Evolutionary conservation across 768 basidiomycete genomes (phyloP).

Genomic region (Bullera alba): DNA sequence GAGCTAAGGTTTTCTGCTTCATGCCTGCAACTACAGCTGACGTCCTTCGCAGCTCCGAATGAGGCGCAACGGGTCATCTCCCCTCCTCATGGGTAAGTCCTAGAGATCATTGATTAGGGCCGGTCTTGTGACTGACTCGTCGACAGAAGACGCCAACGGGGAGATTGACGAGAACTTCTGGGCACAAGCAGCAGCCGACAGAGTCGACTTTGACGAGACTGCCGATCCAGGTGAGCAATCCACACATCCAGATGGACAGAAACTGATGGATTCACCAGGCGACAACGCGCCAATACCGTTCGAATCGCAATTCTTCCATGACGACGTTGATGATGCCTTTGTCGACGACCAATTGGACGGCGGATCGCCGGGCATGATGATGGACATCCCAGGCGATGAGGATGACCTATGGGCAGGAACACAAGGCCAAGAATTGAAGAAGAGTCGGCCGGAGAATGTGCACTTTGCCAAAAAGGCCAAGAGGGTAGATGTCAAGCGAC

Average conservation of each 20-base stretch:
- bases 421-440: conserved; percentile 61
- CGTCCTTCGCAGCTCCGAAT: conserved; percentile 62
- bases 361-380: conserved; percentile 9
- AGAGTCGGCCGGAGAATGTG: conserved; percentile 77
- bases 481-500: conserved; percentile 86
- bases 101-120: neutral
- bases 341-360: conserved; percentile 53
- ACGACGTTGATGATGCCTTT: conserved; percentile 68
- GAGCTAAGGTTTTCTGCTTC: too few species aligned
- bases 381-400: conserved; percentile 51
- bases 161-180: conserved; percentile 96
- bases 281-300: conserved; percentile 57
- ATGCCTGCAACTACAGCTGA: conserved; percentile 14
- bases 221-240: conserved; percentile 57
- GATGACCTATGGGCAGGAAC: conserved; percentile 83
- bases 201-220: conserved; percentile 54
- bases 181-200: conserved; percentile 87
- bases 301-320: conserved; percentile 92
- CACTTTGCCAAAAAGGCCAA: conserved; percentile 94
- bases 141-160: conserved; percentile 57
- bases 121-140: conserved; percentile 16
- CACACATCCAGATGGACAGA: neutral
- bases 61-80: conserved; percentile 59
- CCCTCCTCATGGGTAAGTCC: conserved; percentile 48
- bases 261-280: neutral